phyloP scores from a whole-genome alignment of 2,329 filamentous ascomycete species.

The Xylariaceae sp. region DNA sequence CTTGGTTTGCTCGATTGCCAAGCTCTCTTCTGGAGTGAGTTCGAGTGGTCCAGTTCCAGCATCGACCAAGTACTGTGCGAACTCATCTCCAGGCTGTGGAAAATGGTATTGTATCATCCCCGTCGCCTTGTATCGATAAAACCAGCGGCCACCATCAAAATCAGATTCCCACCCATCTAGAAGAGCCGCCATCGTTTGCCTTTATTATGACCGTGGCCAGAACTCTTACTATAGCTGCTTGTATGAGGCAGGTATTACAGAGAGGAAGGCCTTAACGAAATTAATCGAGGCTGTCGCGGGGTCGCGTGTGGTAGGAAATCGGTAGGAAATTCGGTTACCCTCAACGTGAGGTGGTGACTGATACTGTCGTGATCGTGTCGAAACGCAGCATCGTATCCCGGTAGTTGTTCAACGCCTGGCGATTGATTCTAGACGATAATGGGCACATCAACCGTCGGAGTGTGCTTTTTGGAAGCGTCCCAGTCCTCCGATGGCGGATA shows the following conservation, averaged over 20 bases:
- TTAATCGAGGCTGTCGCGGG: neutral
- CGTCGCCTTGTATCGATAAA: slow-evolving; percentile 62
- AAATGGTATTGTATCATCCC: slow-evolving; percentile 64
- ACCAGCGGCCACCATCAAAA: slow-evolving; percentile 64
- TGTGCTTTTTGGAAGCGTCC: neutral
- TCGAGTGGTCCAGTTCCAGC: slow-evolving; percentile 46
- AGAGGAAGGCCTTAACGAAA: neutral
- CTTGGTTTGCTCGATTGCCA: slow-evolving; percentile 57
- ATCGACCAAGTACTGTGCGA: slow-evolving; percentile 55
- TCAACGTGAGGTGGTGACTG: neutral
- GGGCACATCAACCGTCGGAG: neutral
- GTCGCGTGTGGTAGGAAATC: neutral
- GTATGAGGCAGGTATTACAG: neutral
- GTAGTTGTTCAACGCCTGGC: neutral
- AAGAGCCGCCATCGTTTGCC: slow-evolving; percentile 49
- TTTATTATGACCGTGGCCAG: neutral
- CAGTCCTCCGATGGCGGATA: neutral
- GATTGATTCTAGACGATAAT: neutral
- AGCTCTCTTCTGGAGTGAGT: slow-evolving; percentile 59
- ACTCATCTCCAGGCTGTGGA: slow-evolving; percentile 64
- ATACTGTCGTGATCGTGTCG: slow-evolving; percentile 10
- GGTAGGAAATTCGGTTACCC: neutral
- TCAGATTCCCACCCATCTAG: slow-evolving; percentile 64
- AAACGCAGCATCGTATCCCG: neutral
- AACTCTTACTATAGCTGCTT: too few species aligned